A percentile compares a stretch with the other conserved stretches of the same genome.
Evolutionary conservation across 225 moss, liverwort and hornwort genomes (phyloP).

Genomic region (Sphagnum contortum): DNA sequence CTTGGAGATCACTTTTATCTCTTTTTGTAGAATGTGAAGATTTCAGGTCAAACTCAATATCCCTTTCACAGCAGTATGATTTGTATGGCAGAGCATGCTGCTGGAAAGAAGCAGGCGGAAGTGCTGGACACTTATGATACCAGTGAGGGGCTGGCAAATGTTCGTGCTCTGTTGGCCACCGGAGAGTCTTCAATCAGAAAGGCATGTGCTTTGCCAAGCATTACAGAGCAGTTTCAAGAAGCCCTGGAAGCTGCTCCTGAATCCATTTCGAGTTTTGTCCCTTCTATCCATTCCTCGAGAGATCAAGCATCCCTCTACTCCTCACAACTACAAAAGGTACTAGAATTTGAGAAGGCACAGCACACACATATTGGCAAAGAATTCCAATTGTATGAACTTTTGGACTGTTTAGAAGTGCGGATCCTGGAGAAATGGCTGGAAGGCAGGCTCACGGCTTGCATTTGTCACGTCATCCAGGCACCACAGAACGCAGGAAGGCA

Average conservation of each 20-base stretch:
- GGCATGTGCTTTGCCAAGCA: constrained; percentile 22
- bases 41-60: too few relatives aligned
- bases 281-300: constrained; percentile 21
- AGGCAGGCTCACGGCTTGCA: constrained; percentile 43
- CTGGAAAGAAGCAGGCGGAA: constrained; percentile 11
- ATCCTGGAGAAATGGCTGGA: constrained; percentile 40
- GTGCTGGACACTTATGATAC: constrained; percentile 24
- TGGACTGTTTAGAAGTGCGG: constrained; percentile 26
- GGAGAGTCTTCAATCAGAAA: constrained; percentile 3
- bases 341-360: constrained; percentile 33
- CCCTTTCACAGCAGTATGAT: neutral
- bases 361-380: constrained; percentile 27
- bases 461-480: constrained; percentile 34
- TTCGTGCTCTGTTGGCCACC: constrained; percentile 7
- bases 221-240: constrained; percentile 54
- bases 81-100: constrained; percentile 10
- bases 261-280: constrained; percentile 14
- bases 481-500: constrained; percentile 26
- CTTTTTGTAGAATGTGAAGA: neutral
- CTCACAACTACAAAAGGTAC: constrained; percentile 33
- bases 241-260: constrained; percentile 46
- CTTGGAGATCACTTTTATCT: constrained; percentile 22
- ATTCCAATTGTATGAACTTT: constrained; percentile 2
- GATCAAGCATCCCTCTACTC: constrained; percentile 20
- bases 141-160: constrained; percentile 25